Conservation (phyloP, 345 rosid species). For the Geranium brycei region DNA sequence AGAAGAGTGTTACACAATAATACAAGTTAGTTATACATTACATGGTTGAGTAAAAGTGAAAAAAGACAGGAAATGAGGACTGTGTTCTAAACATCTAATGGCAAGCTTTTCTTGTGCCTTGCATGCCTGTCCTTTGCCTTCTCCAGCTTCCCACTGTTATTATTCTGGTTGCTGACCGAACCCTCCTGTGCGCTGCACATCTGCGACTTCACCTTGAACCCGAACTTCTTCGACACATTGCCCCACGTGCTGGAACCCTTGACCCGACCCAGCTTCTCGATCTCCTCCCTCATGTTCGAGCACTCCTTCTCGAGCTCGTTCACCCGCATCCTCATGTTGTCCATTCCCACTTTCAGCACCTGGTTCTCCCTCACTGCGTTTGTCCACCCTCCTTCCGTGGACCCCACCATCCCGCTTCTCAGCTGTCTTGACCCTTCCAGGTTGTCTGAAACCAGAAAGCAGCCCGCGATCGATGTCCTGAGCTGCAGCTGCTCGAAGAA, state of each 20-base stretch:
- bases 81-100: slow-evolving; percentile 14
- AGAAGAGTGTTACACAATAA: too few relatives aligned
- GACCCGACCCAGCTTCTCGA: slow-evolving; percentile 54
- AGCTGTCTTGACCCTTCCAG: slow-evolving; percentile 81
- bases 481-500: slow-evolving; percentile 99
- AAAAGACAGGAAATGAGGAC: too few relatives aligned
- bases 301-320: slow-evolving; percentile 82
- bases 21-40: too few relatives aligned
- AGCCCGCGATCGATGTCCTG: slow-evolving; percentile 87
- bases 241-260: slow-evolving; percentile 28
- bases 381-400: slow-evolving; percentile 60
- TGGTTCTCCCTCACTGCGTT: slow-evolving; percentile 92
- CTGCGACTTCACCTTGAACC: slow-evolving; percentile 81
- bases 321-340: slow-evolving; percentile 84
- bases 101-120: slow-evolving; percentile 46
- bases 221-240: slow-evolving; percentile 44
- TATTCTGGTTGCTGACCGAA: slow-evolving; percentile 57
- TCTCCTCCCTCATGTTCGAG: slow-evolving; percentile 78
- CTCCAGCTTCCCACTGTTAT: slow-evolving; percentile 39
- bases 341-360: slow-evolving; percentile 94
- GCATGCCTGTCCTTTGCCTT: slow-evolving; percentile 18
- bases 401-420: slow-evolving; percentile 62
- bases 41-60: too few relatives aligned
- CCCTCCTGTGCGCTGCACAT: slow-evolving; percentile 96
- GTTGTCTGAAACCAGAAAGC: slow-evolving; percentile 86